Conservation (phyloP, 2,329 filamentous ascomycete genomes). For the Xylariaceae sp. region DNA sequence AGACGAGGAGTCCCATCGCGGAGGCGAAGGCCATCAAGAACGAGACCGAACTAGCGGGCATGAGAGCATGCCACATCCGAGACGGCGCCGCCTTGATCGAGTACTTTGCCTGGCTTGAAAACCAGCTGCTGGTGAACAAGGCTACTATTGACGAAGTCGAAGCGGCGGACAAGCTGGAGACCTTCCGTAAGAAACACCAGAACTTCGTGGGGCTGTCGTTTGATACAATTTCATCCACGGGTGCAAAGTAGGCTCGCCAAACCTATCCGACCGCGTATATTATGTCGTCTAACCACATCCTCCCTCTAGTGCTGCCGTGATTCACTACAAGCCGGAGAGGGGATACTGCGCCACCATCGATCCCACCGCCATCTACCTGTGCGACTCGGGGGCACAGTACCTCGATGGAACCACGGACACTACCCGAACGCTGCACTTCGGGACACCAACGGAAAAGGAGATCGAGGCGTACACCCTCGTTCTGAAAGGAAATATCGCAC, state of each 20-base stretch:
- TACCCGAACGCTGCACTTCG: slow-evolving; percentile 89
- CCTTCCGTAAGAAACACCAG: slow-evolving; percentile 60
- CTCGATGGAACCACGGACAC: slow-evolving; percentile 94
- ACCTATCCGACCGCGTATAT: too few relatives aligned
- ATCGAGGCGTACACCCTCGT: slow-evolving; percentile 89
- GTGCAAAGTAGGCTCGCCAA: slow-evolving; percentile 52
- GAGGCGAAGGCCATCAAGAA: slow-evolving; percentile 97
- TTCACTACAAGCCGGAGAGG: slow-evolving; percentile 88
- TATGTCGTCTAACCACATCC: neutral
- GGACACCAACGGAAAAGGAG: slow-evolving; percentile 75
- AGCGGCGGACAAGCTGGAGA: slow-evolving; percentile 86
- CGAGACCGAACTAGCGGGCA: slow-evolving; percentile 78
- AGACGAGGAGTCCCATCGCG: slow-evolving; percentile 77
- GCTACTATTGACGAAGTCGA: slow-evolving; percentile 77
- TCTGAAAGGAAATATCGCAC: slow-evolving; percentile 84
- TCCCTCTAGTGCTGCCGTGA: slow-evolving; percentile 72
- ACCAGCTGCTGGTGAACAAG: slow-evolving; percentile 72
- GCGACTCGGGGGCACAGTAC: slow-evolving; percentile 96
- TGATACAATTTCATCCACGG: slow-evolving; percentile 91
- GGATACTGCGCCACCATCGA: slow-evolving; percentile 80
- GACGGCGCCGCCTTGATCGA: slow-evolving; percentile 87
- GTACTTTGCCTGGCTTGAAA: slow-evolving; percentile 95
- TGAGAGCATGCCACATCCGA: slow-evolving; percentile 88
- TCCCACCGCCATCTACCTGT: slow-evolving; percentile 81
- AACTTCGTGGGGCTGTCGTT: slow-evolving; percentile 89